Evolutionary conservation across 1,284 basidiomycete species (phyloP).

Genomic region (Tylopilus orsonianus): DNA sequence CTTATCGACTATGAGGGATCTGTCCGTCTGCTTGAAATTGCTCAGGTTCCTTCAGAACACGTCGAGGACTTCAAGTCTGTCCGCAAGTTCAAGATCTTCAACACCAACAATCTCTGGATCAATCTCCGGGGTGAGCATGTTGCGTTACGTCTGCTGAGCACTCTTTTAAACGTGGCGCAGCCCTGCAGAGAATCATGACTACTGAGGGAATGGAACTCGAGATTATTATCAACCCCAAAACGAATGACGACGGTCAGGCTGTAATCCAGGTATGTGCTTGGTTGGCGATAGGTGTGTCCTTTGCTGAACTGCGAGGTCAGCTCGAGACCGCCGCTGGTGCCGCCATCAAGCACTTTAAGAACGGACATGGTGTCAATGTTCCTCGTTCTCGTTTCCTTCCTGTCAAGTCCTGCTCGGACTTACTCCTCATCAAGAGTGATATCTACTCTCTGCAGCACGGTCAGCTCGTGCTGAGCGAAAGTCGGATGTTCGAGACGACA

Average conservation of each 20-base stretch:
- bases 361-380: slow-evolving; percentile 97
- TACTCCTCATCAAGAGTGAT: slow-evolving; percentile 95
- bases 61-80: slow-evolving; percentile 98
- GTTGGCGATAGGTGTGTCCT: not conserved
- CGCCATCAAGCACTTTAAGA: slow-evolving; percentile 96
- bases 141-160: not conserved
- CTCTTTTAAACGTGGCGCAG: slow-evolving; percentile 34
- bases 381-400: slow-evolving; percentile 97
- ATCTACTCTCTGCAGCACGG: slow-evolving; percentile 96
- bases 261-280: slow-evolving; percentile 60
- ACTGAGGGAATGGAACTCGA: slow-evolving; percentile 89
- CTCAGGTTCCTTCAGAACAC: slow-evolving; percentile 97
- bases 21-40: slow-evolving; percentile 95
- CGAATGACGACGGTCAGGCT: slow-evolving; percentile 83
- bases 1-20: slow-evolving; percentile 96
- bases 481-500: slow-evolving; percentile 90
- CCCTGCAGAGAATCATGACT: slow-evolving; percentile 94
- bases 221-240: slow-evolving; percentile 95
- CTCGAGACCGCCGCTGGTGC: slow-evolving; percentile 98
- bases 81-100: slow-evolving; percentile 95
- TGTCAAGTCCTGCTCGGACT: slow-evolving; percentile 89
- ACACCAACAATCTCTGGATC: slow-evolving; percentile 98
- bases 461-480: slow-evolving; percentile 88
- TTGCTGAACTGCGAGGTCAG: slow-evolving; percentile 42
- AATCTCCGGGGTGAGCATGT: slow-evolving; percentile 68